Base-by-base conservation (phyloP, 1,139 yeast species). In the Waltiozyma sp. region DNA sequence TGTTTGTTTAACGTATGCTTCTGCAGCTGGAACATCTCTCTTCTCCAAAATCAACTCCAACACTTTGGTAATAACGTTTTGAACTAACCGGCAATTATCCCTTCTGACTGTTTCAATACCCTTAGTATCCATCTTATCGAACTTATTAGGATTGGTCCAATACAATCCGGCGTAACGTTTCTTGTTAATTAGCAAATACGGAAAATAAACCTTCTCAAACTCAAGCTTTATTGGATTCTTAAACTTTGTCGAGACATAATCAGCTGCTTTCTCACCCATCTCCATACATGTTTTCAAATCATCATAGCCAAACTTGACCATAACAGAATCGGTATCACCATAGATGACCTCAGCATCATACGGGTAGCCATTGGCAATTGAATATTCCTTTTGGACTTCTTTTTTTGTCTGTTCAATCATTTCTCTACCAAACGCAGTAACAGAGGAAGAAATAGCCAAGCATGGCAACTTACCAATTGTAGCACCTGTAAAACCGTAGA, bases 271-370 rank as follows among this genome's bases (percentile, higher is more conserved):
- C 53, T 87, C 83, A 3, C 98, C 99, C 45, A 88, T 60, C 45
- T 75, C 73, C 98, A 93, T 93, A 54, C 96, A 86, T 28, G 84
- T 82, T 45, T 70, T 77, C 48, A 91, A 62, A 56, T 88, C 95
- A n/a, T 69, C 66, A 37, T 80, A 77, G 1, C 99, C 99, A 66
- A 93, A 93, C 58, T 87, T 88, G 39, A 93, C 96, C 98, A 93
- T 93, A 16, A 93, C 99, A 8, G 98, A 93, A 73, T 93, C 99
- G 0, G 99, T 93, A 65, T 93, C 99, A 68, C 99, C 99, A 61
- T 93, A 93, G 38, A 93, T 83, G 48, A 93, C 98, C 52, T 82
- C 75, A 0, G 97, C 83, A 64, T 93, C 95, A 58, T 73, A 80
- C 18, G 75, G 72, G 55, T 71, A 83, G 1, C 97, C 97, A 62